Conservation (phyloP, 805 yeast species). For the Wickerhamiella azymoides region DNA sequence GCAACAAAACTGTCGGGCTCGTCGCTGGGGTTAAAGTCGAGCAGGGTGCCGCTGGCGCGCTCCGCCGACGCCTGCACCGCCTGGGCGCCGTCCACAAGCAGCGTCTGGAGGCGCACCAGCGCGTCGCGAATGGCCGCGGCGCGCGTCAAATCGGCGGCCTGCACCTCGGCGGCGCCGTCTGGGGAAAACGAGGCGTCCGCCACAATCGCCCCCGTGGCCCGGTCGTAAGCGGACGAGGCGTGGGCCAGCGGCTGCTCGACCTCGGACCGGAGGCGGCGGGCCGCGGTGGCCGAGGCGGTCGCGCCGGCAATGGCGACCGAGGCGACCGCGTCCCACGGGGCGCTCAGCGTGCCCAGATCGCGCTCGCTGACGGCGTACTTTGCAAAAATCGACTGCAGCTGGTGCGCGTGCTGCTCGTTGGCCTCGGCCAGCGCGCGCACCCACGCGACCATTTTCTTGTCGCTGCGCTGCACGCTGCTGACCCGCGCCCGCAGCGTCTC, state of each 20-base stretch:
- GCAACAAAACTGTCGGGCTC: constrained; percentile 46
- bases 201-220: constrained; percentile 7
- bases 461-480: constrained; percentile 39
- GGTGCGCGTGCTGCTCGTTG: constrained; percentile 34
- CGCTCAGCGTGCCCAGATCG: constrained; percentile 21
- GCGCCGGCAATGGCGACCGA: constrained; percentile 22
- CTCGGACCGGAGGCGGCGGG: constrained; percentile 28
- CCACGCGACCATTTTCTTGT: constrained; percentile 49
- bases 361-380: constrained; percentile 13
- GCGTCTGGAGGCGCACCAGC: constrained; percentile 51
- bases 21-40: constrained; percentile 47
- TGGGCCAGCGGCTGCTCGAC: constrained; percentile 27
- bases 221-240: constrained; percentile 30
- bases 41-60: constrained; percentile 46
- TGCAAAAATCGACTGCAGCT: constrained; percentile 27
- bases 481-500: constrained; percentile 46
- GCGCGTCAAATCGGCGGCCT: constrained; percentile 32
- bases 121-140: constrained; percentile 49
- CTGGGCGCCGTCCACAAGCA: constrained; percentile 39
- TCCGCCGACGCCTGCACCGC: constrained; percentile 40
- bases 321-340: constrained; percentile 20
- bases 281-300: constrained; percentile 22
- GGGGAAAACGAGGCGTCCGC: constrained; percentile 13
- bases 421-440: constrained; percentile 40
- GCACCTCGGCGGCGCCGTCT: constrained; percentile 37